Evolutionary conservation across 441 rosid species (phyloP).

Genomic region (Croton setiger): DNA sequence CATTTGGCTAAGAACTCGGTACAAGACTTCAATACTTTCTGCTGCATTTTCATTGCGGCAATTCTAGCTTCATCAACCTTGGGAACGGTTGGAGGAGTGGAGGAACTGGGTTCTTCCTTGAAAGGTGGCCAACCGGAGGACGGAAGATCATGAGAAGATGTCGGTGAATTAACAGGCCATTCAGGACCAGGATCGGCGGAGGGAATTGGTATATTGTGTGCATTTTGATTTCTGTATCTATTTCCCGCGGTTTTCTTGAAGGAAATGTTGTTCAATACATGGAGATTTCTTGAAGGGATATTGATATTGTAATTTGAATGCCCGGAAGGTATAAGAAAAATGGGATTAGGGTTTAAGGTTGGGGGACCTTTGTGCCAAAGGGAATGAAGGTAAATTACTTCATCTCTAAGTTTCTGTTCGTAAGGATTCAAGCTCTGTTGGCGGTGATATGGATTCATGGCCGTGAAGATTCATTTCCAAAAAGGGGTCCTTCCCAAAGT

Average conservation of each 20-base stretch:
- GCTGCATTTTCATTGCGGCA: constrained; percentile 32
- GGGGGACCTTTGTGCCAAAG: constrained; percentile 79
- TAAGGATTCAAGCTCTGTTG: constrained; percentile 20
- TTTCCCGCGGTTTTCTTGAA: constrained; percentile 19
- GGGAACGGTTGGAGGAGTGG: constrained; percentile 11
- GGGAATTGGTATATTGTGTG: constrained; percentile 11
- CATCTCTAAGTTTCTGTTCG: constrained; percentile 49
- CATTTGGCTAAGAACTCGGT: constrained; percentile 27
- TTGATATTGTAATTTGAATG: neutral
- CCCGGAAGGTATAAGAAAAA: constrained; percentile 15
- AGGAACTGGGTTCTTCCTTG: constrained; percentile 20
- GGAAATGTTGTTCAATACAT: constrained; percentile 24
- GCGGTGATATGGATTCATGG: constrained; percentile 28
- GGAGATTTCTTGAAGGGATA: constrained; percentile 31
- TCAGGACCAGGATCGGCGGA: constrained; percentile 39
- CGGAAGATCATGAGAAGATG: constrained; percentile 11
- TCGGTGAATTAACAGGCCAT: constrained; percentile 41
- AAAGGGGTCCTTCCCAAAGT: too few species aligned
- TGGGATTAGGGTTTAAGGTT: constrained; percentile 31
- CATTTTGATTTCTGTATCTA: constrained; percentile 4
- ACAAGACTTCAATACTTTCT: constrained; percentile 28
- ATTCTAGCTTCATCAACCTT: constrained; percentile 24
- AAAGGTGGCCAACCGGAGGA: constrained; percentile 42
- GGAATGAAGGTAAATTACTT: constrained; percentile 64
- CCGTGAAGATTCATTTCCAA: neutral